Base-by-base conservation (phyloP, 2,329 filamentous ascomycete genomes). In the Cercospora sojina region DNA sequence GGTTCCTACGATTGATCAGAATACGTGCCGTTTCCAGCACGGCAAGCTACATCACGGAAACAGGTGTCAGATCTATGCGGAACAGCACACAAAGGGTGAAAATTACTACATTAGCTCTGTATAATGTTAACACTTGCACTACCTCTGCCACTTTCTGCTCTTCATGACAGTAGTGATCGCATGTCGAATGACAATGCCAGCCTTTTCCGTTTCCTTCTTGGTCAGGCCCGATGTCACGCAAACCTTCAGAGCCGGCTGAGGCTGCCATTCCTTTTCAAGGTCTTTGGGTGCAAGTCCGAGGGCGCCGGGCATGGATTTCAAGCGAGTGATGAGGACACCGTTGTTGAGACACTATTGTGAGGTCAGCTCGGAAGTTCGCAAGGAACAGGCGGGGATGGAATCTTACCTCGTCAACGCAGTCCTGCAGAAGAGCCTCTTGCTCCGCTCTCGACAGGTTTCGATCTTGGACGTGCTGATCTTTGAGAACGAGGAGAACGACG, bases 181-280 rank as follows among this genome's bases (percentile, higher is more conserved):
- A 80, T 97, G 93, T 67, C 94, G 86, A 72, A 99, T 93, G 9
- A 87, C 89, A 7, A 90, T 88, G 13, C 93, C 95, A 0, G 95
- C 92, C 83, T 96, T 97, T 81, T 99, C 96, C 63, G 93, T 91
- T 79, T 99, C 95, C 82, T 96, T 97, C 83, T 91, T 96, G 25
- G 91, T 91, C 69, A 99, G 82, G 1, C 91, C 95, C 5, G 87
- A 91, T 0, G 93, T 97, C 62, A 97, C 84, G 76, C 94, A 98
- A 12, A 98, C 87, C 81, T 98, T 97, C 69, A 99, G 84, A 0
- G 92, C 92, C 9, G 95, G 92, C 72, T 87, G 85, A n/a, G 89
- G 83, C 67, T 87, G 85, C 83, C 90, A 91, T 38, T 84, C 85
- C 51, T 74, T 74, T 41, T 75, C 76, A 35, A 87, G 84, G 66